Conservation (phyloP, 2,329 filamentous ascomycete genomes). For the Neofusicoccum laricinum region DNA sequence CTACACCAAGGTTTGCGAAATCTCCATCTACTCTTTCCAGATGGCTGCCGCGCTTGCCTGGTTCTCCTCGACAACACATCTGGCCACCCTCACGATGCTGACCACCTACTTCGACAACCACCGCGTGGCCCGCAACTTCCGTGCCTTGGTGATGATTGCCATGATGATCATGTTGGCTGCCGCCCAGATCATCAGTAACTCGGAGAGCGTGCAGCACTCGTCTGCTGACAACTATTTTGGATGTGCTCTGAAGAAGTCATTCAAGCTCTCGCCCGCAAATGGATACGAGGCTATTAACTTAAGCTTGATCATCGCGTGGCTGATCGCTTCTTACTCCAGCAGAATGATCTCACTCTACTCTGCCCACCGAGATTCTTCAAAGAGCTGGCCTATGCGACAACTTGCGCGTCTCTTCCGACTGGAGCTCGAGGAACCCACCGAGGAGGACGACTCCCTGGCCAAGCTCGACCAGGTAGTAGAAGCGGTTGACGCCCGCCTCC, state of each 20-base stretch:
- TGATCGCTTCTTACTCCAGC: not conserved
- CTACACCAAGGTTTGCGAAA: constrained; percentile 25
- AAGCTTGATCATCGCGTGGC: not conserved
- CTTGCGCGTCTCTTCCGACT: not conserved
- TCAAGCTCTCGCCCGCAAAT: not conserved
- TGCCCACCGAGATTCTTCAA: not conserved
- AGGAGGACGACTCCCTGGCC: not conserved
- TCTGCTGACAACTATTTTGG: not conserved
- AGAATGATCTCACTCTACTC: not conserved
- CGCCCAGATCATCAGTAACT: constrained; percentile 8
- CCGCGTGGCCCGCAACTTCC: constrained; percentile 3
- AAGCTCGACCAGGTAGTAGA: not conserved
- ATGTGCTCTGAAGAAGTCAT: not conserved
- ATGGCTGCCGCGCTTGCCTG: constrained; percentile 23
- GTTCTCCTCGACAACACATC: constrained; percentile 26
- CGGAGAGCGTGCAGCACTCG: not conserved
- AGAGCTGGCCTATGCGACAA: not conserved
- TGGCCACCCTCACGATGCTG: constrained; percentile 22
- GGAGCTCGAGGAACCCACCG: not conserved
- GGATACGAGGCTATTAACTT: not conserved
- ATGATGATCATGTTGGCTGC: constrained; percentile 11
- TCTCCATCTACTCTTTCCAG: constrained; percentile 25
- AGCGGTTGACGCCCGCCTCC: not conserved
- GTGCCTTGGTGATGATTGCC: not conserved
- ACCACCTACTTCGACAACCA: constrained; percentile 20